Evolutionary conservation across 2,329 filamentous ascomycete species (phyloP).

Genomic region (Fusarium verrucosum): DNA sequence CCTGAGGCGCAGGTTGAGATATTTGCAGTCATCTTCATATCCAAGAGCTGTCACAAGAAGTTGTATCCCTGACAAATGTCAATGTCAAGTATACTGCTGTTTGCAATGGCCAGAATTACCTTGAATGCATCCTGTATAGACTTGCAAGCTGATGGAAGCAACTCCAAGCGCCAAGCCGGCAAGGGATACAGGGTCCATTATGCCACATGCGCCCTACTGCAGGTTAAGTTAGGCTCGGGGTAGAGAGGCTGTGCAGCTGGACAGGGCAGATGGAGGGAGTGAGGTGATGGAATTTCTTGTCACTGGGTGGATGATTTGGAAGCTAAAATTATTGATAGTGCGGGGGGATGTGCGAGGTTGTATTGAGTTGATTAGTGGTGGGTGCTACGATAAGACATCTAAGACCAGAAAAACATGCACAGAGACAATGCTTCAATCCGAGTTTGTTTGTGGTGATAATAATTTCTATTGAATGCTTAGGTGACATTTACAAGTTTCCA

Average conservation of each 20-base stretch:
- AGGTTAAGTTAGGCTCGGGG: constrained; percentile 4
- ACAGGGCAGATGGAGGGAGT: background rate
- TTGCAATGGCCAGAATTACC: constrained; percentile 40
- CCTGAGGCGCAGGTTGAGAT: constrained; percentile 58
- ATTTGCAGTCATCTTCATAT: constrained; percentile 59
- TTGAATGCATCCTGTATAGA: constrained; percentile 59
- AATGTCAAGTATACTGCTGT: background rate
- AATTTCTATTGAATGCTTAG: background rate
- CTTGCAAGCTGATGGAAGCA: constrained; percentile 56
- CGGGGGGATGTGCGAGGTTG: constrained; percentile 10
- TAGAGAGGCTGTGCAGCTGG: constrained; percentile 13
- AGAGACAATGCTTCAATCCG: background rate
- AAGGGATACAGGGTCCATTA: constrained; percentile 56
- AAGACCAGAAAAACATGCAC: background rate
- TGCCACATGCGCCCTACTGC: background rate
- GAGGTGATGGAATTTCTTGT: background rate
- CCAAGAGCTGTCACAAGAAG: constrained; percentile 58
- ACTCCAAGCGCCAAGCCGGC: constrained; percentile 56
- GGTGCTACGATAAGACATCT: background rate
- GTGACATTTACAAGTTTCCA: background rate
- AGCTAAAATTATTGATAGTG: constrained; percentile 6
- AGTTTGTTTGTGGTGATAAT: too few relatives aligned
- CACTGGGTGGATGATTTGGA: background rate
- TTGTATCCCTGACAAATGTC: constrained; percentile 52
- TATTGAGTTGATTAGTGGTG: constrained; percentile 16